phyloP scores from a whole-genome alignment of 2,329 filamentous ascomycete genomes.

The Pseudodiploospora longispora region DNA sequence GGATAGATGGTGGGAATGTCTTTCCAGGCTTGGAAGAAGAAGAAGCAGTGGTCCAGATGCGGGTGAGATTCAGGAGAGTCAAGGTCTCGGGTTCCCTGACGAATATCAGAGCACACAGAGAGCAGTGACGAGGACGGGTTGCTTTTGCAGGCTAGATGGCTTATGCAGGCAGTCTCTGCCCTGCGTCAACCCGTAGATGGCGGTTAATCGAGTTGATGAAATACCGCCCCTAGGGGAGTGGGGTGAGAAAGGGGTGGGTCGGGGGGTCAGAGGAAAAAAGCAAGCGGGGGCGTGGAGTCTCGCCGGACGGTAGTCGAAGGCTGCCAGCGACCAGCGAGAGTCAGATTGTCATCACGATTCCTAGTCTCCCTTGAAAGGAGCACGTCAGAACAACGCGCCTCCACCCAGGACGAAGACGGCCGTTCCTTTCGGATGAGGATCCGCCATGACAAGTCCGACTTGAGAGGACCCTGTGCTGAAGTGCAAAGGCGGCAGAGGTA shows the following conservation, averaged over 20 bases:
- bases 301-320: slow-evolving; percentile 3
- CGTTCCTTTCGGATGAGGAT: neutral
- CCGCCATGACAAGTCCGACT: slow-evolving; percentile 3
- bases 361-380: slow-evolving; percentile 9
- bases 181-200: slow-evolving; percentile 17
- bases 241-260: neutral
- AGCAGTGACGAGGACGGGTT: slow-evolving; percentile 21
- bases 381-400: slow-evolving; percentile 9
- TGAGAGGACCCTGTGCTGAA: slow-evolving; percentile 1
- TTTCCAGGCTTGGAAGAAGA: slow-evolving; percentile 10
- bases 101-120: slow-evolving; percentile 12
- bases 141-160: slow-evolving; percentile 23
- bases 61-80: slow-evolving; percentile 19
- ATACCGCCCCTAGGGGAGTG: neutral
- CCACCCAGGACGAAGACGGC: slow-evolving; percentile 1
- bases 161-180: slow-evolving; percentile 24
- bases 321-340: slow-evolving; percentile 1
- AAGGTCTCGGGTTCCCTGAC: slow-evolving; percentile 20
- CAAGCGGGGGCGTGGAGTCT: slow-evolving; percentile 4
- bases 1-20: slow-evolving; percentile 6
- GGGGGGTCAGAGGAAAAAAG: slow-evolving; percentile 1
- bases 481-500: slow-evolving; percentile 5
- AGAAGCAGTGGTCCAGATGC: slow-evolving; percentile 16
- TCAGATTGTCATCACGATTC: slow-evolving; percentile 3
- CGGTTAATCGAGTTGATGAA: slow-evolving; percentile 5